Evolutionary conservation across 2,329 filamentous ascomycete genomes (phyloP), one percentile per base, ranked within the genome.

Genomic region (Acarospora socialis): DNA sequence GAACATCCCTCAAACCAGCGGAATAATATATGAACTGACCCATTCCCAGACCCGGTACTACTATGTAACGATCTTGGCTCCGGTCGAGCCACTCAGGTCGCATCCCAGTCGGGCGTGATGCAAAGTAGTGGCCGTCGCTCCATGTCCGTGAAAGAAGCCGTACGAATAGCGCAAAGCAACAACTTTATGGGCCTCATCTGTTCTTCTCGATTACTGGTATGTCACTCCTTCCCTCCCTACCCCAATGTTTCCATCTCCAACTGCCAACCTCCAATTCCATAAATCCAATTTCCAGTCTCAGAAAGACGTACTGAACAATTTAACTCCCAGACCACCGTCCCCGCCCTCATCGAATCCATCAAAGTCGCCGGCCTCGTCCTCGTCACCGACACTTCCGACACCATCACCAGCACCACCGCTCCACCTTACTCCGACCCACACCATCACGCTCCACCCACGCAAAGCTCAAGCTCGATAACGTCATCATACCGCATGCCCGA

Each of bases 161-260:
- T 94, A 9, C 72, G 86, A 41, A 83, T 92, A 49, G 86, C 87
- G 14, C 81, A 92, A 55, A 81, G 77, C 51, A 98, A 98, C 53
- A 98, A 98, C 53, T 82, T 98, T 43, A 98, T 98, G 90, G 90
- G 90, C 3, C 55, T 98, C 48, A 81, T 95, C 38, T 94, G 86
- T 58, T 84, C 77, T 45, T 87, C 82, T 19, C 72, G 79, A 43
- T 65, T 98, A 41, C 57, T 98, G 62, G 83, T 92, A 66, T 49
- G 77, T 67, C 21, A 34, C n/a, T 10, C 27, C 21, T 19, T 12
- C 12, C 22, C 26, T 20, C 27, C 8, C 16, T 12, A 26, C 32
- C 25, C 29, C 16, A 16, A 16, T 28, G 9, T 5, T 18, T 30
- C 26, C 29, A 18, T 18, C 19, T 24, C 13, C 33, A 32, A 16